Evolutionary conservation across 1,284 basidiomycete species (phyloP).

Genomic region (Melampsora larici-populina): DNA sequence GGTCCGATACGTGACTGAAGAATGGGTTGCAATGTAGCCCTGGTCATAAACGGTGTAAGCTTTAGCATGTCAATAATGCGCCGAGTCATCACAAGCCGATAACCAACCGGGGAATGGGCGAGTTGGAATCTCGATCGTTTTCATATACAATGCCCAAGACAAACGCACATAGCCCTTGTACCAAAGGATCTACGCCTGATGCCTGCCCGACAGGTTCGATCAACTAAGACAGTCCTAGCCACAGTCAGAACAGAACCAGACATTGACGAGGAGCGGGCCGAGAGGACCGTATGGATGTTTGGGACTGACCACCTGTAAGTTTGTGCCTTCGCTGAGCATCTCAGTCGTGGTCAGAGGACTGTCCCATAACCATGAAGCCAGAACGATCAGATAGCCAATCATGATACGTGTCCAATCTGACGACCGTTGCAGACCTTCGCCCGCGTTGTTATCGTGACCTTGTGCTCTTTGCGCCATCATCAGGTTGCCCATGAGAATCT

Average conservation of each 20-base stretch:
- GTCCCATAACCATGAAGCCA: slow-evolving; percentile 96
- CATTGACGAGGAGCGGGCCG: neutral
- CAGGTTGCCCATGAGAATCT: slow-evolving; percentile 62
- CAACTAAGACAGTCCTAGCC: slow-evolving; percentile 59
- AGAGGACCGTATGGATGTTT: neutral
- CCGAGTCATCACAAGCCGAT: neutral
- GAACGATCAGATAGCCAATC: slow-evolving; percentile 75
- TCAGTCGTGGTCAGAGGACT: slow-evolving; percentile 80
- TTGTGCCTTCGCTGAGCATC: slow-evolving; percentile 81
- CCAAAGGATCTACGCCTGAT: slow-evolving; percentile 75
- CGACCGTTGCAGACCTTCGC: slow-evolving; percentile 59
- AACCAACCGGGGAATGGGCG: slow-evolving; percentile 69
- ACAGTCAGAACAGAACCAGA: slow-evolving; percentile 3
- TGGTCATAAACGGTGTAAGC: slow-evolving; percentile 52
- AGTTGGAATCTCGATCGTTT: slow-evolving; percentile 85
- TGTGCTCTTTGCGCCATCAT: slow-evolving; percentile 63
- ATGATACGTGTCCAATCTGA: slow-evolving; percentile 86
- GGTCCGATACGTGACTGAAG: slow-evolving; percentile 73
- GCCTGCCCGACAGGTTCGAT: slow-evolving; percentile 91
- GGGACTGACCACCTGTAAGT: slow-evolving; percentile 75
- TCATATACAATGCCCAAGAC: slow-evolving; percentile 90
- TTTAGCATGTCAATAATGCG: neutral
- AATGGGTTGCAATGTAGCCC: slow-evolving; percentile 79
- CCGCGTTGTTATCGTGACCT: slow-evolving; percentile 53
- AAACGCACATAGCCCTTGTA: slow-evolving; percentile 88